These are phyloP conservation scores for Microcera coccophila DNA, from an alignment of 2,329 filamentous ascomycete genomes.

Conservation along the genomic window DNA sequence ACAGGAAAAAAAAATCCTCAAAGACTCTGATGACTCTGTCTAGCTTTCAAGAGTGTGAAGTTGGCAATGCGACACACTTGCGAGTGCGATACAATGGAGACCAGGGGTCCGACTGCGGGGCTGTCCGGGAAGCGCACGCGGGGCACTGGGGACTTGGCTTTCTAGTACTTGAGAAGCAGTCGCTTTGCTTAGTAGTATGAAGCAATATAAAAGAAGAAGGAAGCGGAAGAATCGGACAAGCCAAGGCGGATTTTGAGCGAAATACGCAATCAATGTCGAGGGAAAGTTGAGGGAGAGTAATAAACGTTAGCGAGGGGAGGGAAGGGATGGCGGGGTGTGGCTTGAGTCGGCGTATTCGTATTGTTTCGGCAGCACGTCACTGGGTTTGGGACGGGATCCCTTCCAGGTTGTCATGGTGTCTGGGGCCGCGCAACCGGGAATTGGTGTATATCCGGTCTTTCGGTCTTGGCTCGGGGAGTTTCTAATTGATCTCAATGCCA, in stretches of 20 bases:
- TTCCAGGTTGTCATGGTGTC: too few species aligned
- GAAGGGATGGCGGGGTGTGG: background rate
- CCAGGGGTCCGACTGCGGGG: slow-evolving; percentile 26
- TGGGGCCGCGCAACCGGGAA: too few species aligned
- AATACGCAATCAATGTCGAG: background rate
- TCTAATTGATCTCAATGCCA: too few species aligned
- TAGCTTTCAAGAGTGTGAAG: background rate
- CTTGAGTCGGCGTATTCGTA: too few species aligned
- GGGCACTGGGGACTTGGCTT: background rate
- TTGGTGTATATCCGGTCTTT: too few species aligned
- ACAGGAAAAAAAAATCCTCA: background rate
- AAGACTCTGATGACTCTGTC: background rate
- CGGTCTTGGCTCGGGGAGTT: too few species aligned
- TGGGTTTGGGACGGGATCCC: too few species aligned
- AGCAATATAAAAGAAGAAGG: background rate
- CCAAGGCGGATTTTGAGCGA: background rate
- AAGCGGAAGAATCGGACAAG: background rate
- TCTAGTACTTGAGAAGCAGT: too few species aligned
- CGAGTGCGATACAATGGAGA: background rate
- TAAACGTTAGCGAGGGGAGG: background rate
- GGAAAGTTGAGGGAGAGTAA: background rate
- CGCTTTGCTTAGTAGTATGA: background rate
- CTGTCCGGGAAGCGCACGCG: slow-evolving; percentile 2
- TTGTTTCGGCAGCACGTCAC: too few species aligned
- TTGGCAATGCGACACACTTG: background rate